Evolutionary conservation across 1,284 basidiomycete species (phyloP).

Genomic region (Meripilus lineatus): DNA sequence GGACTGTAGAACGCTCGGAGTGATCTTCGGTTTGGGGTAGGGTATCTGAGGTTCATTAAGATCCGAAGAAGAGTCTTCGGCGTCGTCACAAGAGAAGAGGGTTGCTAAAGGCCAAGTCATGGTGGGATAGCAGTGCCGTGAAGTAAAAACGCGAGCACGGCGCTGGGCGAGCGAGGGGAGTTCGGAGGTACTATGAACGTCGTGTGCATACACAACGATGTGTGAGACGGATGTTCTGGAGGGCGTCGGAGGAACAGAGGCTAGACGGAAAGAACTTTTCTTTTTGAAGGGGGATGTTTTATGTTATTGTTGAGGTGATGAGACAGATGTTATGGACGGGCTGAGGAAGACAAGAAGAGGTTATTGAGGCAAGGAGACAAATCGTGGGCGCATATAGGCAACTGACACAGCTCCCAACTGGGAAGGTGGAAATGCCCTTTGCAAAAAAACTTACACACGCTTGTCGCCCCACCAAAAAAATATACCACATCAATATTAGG

Average conservation of each 20-base stretch:
- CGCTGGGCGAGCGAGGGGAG: slow-evolving; percentile 1
- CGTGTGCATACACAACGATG: slow-evolving; percentile 1
- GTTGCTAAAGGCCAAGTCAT: slow-evolving; percentile 29
- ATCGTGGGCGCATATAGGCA: too few relatives aligned
- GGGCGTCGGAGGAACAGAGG: too few relatives aligned
- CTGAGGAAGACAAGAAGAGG: not conserved
- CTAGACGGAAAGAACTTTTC: too few relatives aligned
- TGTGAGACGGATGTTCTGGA: not conserved
- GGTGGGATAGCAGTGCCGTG: not conserved
- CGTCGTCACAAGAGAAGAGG: slow-evolving; percentile 13
- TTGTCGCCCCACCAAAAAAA: too few relatives aligned
- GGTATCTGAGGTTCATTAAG: too few relatives aligned
- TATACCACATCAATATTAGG: too few relatives aligned
- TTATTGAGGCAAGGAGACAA: not conserved
- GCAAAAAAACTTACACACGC: too few relatives aligned
- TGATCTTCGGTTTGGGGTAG: slow-evolving; percentile 10
- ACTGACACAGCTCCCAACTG: too few relatives aligned
- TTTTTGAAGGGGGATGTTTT: too few relatives aligned
- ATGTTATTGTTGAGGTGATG: too few relatives aligned
- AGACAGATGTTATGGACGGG: not conserved
- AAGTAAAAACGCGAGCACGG: not conserved
- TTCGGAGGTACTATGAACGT: not conserved
- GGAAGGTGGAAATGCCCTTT: too few relatives aligned
- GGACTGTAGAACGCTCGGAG: slow-evolving; percentile 1
- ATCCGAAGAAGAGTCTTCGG: slow-evolving; percentile 8